These are phyloP conservation scores for Penicillium sp. DNA, from an alignment of 2,329 filamentous ascomycete genomes.

Conservation along the genomic window DNA sequence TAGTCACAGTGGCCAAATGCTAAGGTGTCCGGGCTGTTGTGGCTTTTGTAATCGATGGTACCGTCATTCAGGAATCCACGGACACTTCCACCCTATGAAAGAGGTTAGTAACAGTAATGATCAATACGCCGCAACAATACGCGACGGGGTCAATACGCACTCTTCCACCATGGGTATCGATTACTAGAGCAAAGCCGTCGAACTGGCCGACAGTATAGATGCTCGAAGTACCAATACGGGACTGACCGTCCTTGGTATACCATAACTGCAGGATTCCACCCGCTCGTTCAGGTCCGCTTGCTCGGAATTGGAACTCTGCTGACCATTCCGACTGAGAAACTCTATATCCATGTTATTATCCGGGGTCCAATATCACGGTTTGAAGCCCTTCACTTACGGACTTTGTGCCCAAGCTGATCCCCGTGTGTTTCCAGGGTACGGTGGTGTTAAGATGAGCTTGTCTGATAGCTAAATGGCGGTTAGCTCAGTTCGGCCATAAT, in stretches of 20 bases:
- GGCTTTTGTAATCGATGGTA: slow-evolving; percentile 71
- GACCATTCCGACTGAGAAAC: slow-evolving; percentile 68
- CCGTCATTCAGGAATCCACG: slow-evolving; percentile 95
- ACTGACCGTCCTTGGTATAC: slow-evolving; percentile 71
- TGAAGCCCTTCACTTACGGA: slow-evolving; percentile 36
- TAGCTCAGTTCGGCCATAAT: slow-evolving; percentile 3
- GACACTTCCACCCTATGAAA: slow-evolving; percentile 67
- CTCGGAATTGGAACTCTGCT: slow-evolving; percentile 82
- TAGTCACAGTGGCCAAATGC: slow-evolving; percentile 94
- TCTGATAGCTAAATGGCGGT: slow-evolving; percentile 65
- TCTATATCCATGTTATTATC: slow-evolving; percentile 29
- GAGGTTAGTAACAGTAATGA: slow-evolving; percentile 1
- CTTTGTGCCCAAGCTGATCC: slow-evolving; percentile 78
- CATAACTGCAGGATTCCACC: slow-evolving; percentile 92
- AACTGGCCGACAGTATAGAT: slow-evolving; percentile 83
- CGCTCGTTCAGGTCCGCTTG: slow-evolving; percentile 78
- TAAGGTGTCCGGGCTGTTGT: slow-evolving; percentile 75
- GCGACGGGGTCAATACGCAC: slow-evolving; percentile 33
- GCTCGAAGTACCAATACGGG: slow-evolving; percentile 67
- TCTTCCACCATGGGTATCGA: slow-evolving; percentile 78
- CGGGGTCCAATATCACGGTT: not conserved
- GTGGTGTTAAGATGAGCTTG: slow-evolving; percentile 86
- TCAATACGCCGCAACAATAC: not conserved
- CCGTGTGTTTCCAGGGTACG: slow-evolving; percentile 79
- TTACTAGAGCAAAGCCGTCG: slow-evolving; percentile 82